phyloP scores from a whole-genome alignment of 352 stramenopile species.

The Pythium phragmiticola region DNA sequence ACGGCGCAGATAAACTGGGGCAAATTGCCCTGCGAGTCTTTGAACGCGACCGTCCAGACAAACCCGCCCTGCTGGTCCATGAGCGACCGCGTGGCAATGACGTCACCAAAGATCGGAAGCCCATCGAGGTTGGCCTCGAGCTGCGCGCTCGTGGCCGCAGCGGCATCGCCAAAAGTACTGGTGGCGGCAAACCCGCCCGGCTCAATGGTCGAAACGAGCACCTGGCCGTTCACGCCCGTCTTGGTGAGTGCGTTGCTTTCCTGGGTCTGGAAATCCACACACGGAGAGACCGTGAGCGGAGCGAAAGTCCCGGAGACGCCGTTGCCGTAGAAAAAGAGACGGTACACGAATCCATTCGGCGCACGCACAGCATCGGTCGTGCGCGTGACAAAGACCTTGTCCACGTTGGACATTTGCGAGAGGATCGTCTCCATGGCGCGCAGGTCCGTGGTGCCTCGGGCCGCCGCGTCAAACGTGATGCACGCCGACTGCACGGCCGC shows the following conservation, averaged over 20 bases:
- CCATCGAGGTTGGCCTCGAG: slow-evolving; percentile 47
- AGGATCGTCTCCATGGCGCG: slow-evolving; percentile 57
- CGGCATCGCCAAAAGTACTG: slow-evolving; percentile 56
- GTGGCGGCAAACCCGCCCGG: slow-evolving; percentile 42
- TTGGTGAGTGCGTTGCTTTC: slow-evolving; percentile 60
- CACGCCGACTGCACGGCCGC: slow-evolving; percentile 35
- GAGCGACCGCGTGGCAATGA: slow-evolving; percentile 64
- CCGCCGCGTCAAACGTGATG: slow-evolving; percentile 62
- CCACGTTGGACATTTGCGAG: slow-evolving; percentile 61
- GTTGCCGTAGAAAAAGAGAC: slow-evolving; percentile 78
- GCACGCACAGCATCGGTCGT: slow-evolving; percentile 30
- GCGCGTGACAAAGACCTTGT: slow-evolving; percentile 73
- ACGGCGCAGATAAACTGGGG: slow-evolving; percentile 72
- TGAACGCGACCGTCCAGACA: slow-evolving; percentile 76
- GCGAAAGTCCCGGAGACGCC: slow-evolving; percentile 42
- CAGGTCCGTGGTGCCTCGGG: slow-evolving; percentile 32
- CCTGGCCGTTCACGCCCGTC: slow-evolving; percentile 30
- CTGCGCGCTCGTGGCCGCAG: slow-evolving; percentile 38
- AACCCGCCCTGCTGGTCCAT: slow-evolving; percentile 65
- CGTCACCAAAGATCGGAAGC: slow-evolving; percentile 59
- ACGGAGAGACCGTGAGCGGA: slow-evolving; percentile 29
- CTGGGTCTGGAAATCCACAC: slow-evolving; percentile 57
- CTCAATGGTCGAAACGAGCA: slow-evolving; percentile 45
- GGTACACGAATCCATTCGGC: slow-evolving; percentile 65
- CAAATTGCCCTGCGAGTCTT: slow-evolving; percentile 59